These are phyloP conservation scores for Plasmodium gaboni DNA, from an alignment of 169 alveolate species.

Conservation along the genomic window DNA sequence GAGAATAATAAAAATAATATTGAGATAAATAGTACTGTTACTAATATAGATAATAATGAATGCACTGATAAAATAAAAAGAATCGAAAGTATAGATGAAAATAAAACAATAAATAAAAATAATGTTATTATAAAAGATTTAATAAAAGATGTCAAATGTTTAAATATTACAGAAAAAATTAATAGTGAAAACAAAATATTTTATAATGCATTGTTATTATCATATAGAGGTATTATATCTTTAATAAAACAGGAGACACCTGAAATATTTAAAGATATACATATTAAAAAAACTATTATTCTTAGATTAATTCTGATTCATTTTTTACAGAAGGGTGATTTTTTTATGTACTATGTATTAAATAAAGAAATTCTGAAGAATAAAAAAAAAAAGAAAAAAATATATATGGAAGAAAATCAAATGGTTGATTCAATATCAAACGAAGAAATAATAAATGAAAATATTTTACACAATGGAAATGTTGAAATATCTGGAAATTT, in stretches of 20 bases:
- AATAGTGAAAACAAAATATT: constrained; percentile 56
- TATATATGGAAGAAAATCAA: neutral
- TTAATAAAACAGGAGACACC: constrained; percentile 60
- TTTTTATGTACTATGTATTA: constrained; percentile 55
- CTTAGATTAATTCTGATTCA: constrained; percentile 67
- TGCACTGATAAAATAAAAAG: neutral
- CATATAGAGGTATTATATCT: constrained; percentile 64
- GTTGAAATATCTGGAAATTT: neutral
- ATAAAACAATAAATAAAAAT: neutral
- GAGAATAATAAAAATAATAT: neutral
- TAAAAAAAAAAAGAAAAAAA: constrained; percentile 29
- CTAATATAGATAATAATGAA: neutral
- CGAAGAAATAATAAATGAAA: no score
- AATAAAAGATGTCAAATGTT: constrained; percentile 25
- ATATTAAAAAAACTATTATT: constrained; percentile 37
- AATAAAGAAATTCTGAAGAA: constrained; percentile 58
- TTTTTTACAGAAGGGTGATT: constrained; percentile 74
- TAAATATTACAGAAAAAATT: constrained; percentile 33
- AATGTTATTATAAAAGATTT: constrained; percentile 23
- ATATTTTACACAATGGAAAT: neutral
- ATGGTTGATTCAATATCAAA: neutral
- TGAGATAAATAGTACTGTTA: neutral
- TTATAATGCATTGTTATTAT: constrained; percentile 33
- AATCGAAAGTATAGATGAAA: neutral
- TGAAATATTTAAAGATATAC: constrained; percentile 39